Evolutionary conservation across 1,139 yeast species (phyloP), one percentile per base, ranked within the genome.

Genomic region (Geotrichum reessii): DNA sequence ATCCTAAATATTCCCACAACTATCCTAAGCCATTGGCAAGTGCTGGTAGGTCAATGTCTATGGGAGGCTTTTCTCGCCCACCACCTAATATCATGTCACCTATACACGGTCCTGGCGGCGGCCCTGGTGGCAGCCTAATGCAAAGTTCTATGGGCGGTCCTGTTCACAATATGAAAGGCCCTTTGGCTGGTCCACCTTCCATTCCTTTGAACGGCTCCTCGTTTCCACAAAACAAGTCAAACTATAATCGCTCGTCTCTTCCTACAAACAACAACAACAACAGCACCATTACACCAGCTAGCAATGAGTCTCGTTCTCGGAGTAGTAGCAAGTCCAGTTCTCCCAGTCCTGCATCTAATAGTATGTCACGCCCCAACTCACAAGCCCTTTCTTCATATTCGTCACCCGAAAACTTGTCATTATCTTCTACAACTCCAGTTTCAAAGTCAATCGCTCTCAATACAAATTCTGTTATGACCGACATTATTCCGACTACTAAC

Each of bases 351-450:
- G 55, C 58, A 14, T 31, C 44, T n/a, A 50, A 50, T n/a, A 55
- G 55, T 52, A 55, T 55, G 55, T 55, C 58, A 2, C 48, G 58
- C 17, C 58, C 58, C 2, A 55, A 55, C 28, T 55, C 58, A 8
- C 55, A 55, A 47, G 40, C 58, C 3, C 42, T 51, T 11, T 55
- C 58, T 3, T 31, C 54, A 17, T 31, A 46, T 11, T 55, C 58
- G 6, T 55, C 58, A 9, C 58, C 58, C 11, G 58, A 51, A 50
- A 50, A 50, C 42, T 17, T 49, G 4, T 49, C 53, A 2, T 7
- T 53, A 12, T 33, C 53, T 50, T 50, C 53, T 11, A 50, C 28
- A 17, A 50, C 33, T 19, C 47, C 47, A 17, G 33, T 28, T 14
- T 37, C 53, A 19, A 50, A 50, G 27, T 19, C 47, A 17, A 11